Base-by-base conservation (phyloP, 2,329 filamentous ascomycete species). In the Plenodomus lindquistii region DNA sequence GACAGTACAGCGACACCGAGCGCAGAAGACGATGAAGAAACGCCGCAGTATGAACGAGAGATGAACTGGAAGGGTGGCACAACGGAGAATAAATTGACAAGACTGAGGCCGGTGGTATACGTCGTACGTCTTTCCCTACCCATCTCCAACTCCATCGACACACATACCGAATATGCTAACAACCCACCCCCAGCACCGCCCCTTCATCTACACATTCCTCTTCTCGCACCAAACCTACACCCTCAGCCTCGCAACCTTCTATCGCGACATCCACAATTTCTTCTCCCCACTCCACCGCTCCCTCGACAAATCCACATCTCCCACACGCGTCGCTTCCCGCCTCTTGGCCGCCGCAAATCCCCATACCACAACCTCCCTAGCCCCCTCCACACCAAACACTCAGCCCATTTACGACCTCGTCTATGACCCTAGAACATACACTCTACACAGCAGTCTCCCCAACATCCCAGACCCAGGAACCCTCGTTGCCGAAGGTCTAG, bases 141-240 rank as follows among this genome's bases (percentile, higher is more conserved):
- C 1, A 6, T 20, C 17, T 3, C n/a, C 27, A 4, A 8, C 27
- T 13, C 10, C 22, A 24, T 24, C 5, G 2, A 2, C 18, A 3
- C 7, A 5, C n/a, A 11, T 2, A 3, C 11, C 9, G 2, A 6
- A 15, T 7, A 15, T 24, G 9, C 11, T 18, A 20, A 41, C 48
- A 42, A 31, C 3, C 2, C 1, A 6, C 19, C 2, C 15, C 3
- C 24, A 73, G 69, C 77, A 85, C 67, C 82, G 81, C 19, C 89
- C 89, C 0, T 93, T 93, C 70, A 81, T 93, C 40, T 92, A 89
- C 67, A 82, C 86, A 1, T 86, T 94, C 52, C 75, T 94, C 3
- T 93, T 93, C 69, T 73, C 81, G 40, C 74, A 81, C 36, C 77
- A 78, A 39, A 86, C 86, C 6, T 78, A 82, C 44, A 81, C 83